Percentiles rank a stretch among this genome's conserved stretches.
Evolutionary conservation across 2,329 filamentous ascomycete species (phyloP).

Genomic region (Apiospora saccharicola): DNA sequence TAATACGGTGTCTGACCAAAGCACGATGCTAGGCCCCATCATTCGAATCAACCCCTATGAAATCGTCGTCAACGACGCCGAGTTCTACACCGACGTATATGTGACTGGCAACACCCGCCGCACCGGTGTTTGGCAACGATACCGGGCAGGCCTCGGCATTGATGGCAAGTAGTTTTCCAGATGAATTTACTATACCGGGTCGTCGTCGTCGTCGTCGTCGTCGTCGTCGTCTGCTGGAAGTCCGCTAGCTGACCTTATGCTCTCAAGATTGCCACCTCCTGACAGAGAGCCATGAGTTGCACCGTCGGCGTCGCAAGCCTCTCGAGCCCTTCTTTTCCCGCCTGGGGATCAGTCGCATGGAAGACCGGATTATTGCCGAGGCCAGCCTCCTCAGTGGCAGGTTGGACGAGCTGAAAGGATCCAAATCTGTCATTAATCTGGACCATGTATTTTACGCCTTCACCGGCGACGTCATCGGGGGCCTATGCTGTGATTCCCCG

Average conservation of each 20-base stretch:
- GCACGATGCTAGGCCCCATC: not conserved
- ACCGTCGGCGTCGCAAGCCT: constrained; percentile 26
- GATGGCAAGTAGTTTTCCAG: not conserved
- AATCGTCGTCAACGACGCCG: not conserved
- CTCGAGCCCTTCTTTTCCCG: constrained; percentile 29
- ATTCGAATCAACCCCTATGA: not conserved
- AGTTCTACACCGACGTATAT: not conserved
- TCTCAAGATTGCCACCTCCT: not conserved
- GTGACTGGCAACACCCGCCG: not conserved
- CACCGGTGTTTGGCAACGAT: not conserved
- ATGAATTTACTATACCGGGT: too few species aligned
- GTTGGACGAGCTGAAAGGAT: constrained; percentile 2
- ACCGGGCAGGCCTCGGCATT: not conserved
- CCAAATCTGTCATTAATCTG: constrained; percentile 16
- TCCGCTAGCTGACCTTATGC: too few species aligned
- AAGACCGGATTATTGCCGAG: constrained; percentile 6
- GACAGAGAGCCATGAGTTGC: constrained; percentile 26
- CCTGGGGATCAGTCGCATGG: not conserved
- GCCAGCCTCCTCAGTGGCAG: constrained; percentile 1
- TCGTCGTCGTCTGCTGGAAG: too few species aligned
- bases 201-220: too few species aligned
- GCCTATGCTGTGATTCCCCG: too few species aligned
- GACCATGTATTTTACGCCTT: constrained; percentile 27
- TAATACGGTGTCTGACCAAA: too few species aligned
- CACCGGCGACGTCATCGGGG: constrained; percentile 28